phyloP scores from a whole-genome alignment of 441 rosid species.

The Eruca vesicaria region DNA sequence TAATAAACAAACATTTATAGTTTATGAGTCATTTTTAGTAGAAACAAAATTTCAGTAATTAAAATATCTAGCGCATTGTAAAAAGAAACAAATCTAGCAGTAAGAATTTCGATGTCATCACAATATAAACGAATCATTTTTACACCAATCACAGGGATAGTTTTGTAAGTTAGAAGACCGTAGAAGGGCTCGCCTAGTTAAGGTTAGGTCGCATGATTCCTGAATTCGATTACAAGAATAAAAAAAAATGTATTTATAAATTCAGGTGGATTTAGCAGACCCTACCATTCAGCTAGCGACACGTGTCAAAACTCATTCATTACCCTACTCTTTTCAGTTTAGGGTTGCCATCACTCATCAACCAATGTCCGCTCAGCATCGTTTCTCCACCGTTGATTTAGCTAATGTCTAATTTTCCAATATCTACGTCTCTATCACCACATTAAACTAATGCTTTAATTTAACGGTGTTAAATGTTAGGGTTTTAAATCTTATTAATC shows the following conservation, averaged over 20 bases:
- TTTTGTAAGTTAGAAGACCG: constrained; percentile 32
- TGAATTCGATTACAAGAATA: constrained; percentile 16
- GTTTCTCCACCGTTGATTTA: constrained; percentile 24
- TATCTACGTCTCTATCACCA: constrained; percentile 28
- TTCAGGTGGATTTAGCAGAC: constrained; percentile 31
- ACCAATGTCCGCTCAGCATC: not conserved
- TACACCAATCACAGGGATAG: constrained; percentile 25
- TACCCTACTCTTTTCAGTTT: constrained; percentile 27
- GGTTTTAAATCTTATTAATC: not conserved
- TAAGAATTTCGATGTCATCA: not conserved
- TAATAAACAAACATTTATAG: not conserved
- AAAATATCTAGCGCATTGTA: not conserved
- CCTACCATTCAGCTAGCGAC: constrained; percentile 16
- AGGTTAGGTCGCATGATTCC: constrained; percentile 40
- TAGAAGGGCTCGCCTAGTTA: constrained; percentile 40
- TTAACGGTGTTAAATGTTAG: constrained; percentile 12
- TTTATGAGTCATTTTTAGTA: not conserved
- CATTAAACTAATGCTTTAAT: not conserved
- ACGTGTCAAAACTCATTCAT: constrained; percentile 32
- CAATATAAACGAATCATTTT: constrained; percentile 10
- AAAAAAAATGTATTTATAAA: not conserved
- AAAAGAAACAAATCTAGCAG: constrained; percentile 10
- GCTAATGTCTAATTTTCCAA: constrained; percentile 13
- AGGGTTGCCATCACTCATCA: constrained; percentile 35
- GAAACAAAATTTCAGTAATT: not conserved